phyloP scores from a whole-genome alignment of 495 filamentous ascomycete species.

The Aspergillus olivimuriae region DNA sequence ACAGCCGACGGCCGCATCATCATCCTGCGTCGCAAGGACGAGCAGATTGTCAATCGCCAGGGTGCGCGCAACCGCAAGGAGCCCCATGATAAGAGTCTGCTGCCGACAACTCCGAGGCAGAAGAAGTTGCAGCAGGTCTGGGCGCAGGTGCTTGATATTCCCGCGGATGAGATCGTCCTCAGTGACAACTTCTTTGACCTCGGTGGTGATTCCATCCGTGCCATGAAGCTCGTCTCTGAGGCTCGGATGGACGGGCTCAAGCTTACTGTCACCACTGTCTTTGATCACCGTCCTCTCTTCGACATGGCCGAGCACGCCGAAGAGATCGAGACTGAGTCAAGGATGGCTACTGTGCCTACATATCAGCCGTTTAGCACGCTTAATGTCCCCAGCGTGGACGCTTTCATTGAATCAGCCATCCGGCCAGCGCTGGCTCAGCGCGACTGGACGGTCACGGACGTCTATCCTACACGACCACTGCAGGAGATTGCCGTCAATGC shows the following conservation, averaged over 20 bases:
- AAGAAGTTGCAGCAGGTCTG: conserved; percentile 37
- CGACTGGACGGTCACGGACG: conserved; percentile 28
- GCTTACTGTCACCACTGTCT: conserved; percentile 38
- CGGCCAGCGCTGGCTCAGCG: conserved; percentile 25
- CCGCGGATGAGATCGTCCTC: conserved; percentile 28
- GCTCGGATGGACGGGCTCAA: conserved; percentile 27
- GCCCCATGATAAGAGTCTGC: background rate
- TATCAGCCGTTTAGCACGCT: conserved; percentile 35
- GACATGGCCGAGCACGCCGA: conserved; percentile 30
- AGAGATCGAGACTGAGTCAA: conserved; percentile 13
- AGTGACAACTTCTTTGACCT: conserved; percentile 44
- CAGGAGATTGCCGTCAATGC: conserved; percentile 43
- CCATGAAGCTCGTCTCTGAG: conserved; percentile 39
- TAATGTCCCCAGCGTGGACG: conserved; percentile 18
- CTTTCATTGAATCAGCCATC: conserved; percentile 19
- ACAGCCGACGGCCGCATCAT: background rate
- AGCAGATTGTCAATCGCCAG: background rate
- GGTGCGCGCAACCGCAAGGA: background rate
- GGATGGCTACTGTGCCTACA: conserved; percentile 5
- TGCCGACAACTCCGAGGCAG: conserved; percentile 9
- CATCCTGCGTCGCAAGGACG: background rate
- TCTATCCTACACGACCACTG: conserved; percentile 30
- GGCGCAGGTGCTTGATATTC: conserved; percentile 37
- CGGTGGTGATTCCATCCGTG: conserved; percentile 41
- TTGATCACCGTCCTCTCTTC: conserved; percentile 39